These are phyloP conservation scores for Fusarium armeniacum DNA, from an alignment of 2,329 filamentous ascomycete species.

Conservation along the genomic window DNA sequence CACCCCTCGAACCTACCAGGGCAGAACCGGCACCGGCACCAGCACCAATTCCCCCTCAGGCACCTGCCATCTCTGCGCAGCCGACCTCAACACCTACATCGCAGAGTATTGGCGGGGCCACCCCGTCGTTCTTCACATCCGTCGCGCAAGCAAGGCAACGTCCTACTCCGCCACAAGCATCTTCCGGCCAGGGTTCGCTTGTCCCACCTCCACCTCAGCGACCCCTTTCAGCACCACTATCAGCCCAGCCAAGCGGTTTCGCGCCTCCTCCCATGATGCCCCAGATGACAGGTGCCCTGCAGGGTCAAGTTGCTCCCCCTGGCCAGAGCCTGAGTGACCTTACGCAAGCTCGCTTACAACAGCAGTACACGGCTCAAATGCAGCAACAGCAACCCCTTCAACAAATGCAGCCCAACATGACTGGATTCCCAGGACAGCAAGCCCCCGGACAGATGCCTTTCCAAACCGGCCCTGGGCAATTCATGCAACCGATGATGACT, in stretches of 20 bases:
- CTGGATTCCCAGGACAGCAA: conserved; percentile 54
- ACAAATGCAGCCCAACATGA: conserved; percentile 58
- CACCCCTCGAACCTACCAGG: conserved; percentile 67
- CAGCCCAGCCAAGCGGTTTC: conserved; percentile 80
- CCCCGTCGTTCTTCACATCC: conserved; percentile 69
- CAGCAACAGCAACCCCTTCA: conserved; percentile 57
- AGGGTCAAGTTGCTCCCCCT: conserved; percentile 74
- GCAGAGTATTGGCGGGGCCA: conserved; percentile 67
- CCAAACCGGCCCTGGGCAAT: conserved; percentile 54
- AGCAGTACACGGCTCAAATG: conserved; percentile 67
- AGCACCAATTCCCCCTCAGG: conserved; percentile 1
- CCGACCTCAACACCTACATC: conserved; percentile 54
- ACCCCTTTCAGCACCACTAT: conserved; percentile 88
- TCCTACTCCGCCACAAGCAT: conserved; percentile 52
- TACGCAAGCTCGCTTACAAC: conserved; percentile 74
- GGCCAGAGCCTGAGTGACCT: conserved; percentile 85
- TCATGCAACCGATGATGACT: conserved; percentile 66
- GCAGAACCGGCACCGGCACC: conserved; percentile 52
- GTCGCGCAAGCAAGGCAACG: conserved; percentile 62
- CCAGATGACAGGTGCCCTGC: conserved; percentile 81
- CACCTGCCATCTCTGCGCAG: conserved; percentile 37
- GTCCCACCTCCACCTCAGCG: conserved; percentile 83
- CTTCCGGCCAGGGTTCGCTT: conserved; percentile 72
- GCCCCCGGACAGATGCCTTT: conserved; percentile 58
- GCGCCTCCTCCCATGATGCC: conserved; percentile 81